Base-by-base conservation (phyloP, 1,284 basidiomycete species). In the Moesziomyces sp. region DNA sequence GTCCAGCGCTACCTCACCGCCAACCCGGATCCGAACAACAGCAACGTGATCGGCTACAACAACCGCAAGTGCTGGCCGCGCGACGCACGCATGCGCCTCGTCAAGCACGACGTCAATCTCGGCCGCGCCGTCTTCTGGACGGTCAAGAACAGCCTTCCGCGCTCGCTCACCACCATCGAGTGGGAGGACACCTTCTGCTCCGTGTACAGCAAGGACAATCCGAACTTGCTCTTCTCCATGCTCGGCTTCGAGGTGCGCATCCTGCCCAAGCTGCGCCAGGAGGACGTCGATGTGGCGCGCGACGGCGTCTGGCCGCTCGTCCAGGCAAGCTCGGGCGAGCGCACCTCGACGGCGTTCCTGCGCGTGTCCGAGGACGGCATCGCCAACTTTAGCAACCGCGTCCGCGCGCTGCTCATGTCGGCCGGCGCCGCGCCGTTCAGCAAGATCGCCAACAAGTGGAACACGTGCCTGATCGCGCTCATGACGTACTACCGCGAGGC, bases 361-460 rank as follows among this genome's bases (percentile, higher is more conserved):
- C 92, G 97, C 43, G 95, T 99, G 2, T 97, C 94, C 3, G 96
- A 98, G 82, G 94, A 97, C 38, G 92, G 92, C 76, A 93, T 99
- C 50, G 57, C 74, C 50, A 66, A 64, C 50, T 84, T 84, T 59
- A 74, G 74, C 77, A 84, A 84, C 58, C 74, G 83, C 30, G 96
- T 98, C 75, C 89, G 96, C 58, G 96, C 98, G 85, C 92, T 99
- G 19, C 86, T 99, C 71, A 99, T 99, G 97, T 94, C 94, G 78
- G 98, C 97, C 1, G 97, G 97, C 65, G 96, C 94, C 0, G 96
- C 96, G 0, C 98, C 97, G 0, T 99, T 99, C 89, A 94, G 93
- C 68, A 99, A 99, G 88, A 97, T 99, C 80, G 92, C 98, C 83
- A 99, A 99, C 88, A 98, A 98, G 87, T 97, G 94, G 94, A 98